Evolutionary conservation across 1,284 basidiomycete species (phyloP).

Genomic region (Tilletia caries): DNA sequence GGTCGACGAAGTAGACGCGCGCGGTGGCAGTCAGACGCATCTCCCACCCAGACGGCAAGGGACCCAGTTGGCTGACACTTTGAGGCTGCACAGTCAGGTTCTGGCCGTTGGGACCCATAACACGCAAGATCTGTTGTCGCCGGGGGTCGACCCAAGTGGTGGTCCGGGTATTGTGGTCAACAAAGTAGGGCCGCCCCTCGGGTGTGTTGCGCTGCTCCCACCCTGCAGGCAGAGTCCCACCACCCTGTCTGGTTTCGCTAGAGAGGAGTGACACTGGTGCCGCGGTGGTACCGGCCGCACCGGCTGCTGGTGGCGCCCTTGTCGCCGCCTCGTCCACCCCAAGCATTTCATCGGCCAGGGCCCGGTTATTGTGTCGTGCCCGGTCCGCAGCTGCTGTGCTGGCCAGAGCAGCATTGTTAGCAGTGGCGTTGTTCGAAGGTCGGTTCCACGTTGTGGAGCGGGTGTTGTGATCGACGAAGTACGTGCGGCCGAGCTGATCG

Average conservation of each 20-base stretch:
- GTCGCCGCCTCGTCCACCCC: constrained; percentile 37
- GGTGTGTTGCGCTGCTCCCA: constrained; percentile 98
- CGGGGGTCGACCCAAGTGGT: constrained; percentile 99
- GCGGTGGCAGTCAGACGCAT: constrained; percentile 91
- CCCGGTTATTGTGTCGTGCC: constrained; percentile 46
- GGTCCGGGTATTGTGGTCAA: constrained; percentile 83
- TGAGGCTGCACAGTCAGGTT: constrained; percentile 73
- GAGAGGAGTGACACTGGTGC: constrained; percentile 27
- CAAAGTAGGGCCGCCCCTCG: constrained; percentile 96
- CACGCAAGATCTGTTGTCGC: constrained; percentile 75
- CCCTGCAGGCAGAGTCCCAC: constrained; percentile 80
- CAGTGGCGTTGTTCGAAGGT: constrained; percentile 48
- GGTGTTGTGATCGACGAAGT: constrained; percentile 76
- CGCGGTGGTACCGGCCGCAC: constrained; percentile 15
- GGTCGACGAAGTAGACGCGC: constrained; percentile 92
- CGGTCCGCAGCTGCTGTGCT: constrained; percentile 45
- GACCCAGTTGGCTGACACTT: constrained; percentile 84
- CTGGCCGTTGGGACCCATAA: constrained; percentile 79
- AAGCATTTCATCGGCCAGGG: constrained; percentile 53
- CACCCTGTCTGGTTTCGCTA: constrained; percentile 68
- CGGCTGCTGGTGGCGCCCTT: not conserved
- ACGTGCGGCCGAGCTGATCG: constrained; percentile 80
- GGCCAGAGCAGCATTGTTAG: constrained; percentile 39
- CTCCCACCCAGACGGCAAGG: constrained; percentile 94
- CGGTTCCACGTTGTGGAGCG: constrained; percentile 88